Base-by-base conservation (phyloP, 192 early-diverging fungal species). In the Coemansia sp. region DNA sequence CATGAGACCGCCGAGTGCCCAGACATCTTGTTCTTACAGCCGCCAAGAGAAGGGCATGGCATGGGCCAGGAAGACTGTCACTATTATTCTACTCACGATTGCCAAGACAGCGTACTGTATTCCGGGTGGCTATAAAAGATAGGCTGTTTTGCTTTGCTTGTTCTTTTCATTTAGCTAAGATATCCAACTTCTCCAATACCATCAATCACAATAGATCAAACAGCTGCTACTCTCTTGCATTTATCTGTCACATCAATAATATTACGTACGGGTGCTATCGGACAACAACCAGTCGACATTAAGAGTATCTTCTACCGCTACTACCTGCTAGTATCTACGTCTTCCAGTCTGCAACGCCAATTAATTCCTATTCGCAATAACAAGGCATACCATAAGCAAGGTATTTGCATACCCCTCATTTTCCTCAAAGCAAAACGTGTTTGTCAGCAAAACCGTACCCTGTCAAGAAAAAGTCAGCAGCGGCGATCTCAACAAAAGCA, bases 1-100 rank as follows among this genome's bases (percentile, higher is more conserved):
- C 57, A 59, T 59, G 37, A 23, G 57, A 56, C 56, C 32, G 32
- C 32, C n/a, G 57, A 59, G 37, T 59, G 57, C 57, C 57, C 39
- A 56, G 56, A 59, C 9, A 59, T 41, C 32, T 38, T 8, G n/a
- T 41, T 57, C 13, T 59, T 40, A 23, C 26, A 23, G 39, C 13
- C 40, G 57, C 39, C 38, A 59, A 41, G 38, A 8, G 39, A 59
- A 59, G 38, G 39, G 9, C 16, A 9, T 12, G 39, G 12, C 21
- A 18, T 50, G 48, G 21, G 52, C 23, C 23, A 54, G 23, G 26
- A 54, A 21, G 52, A 54, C 23, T 54, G 52, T 8, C 21, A 2
- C 11, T 54, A 26, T 26, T 26, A 10, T 23, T 26, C 52, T 6
- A 32, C 52, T 9, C 19, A 9, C 13, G 26, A 12, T 54, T 54